These are phyloP conservation scores for Dillenia turbinata DNA, from an alignment of 164 flowering plant species.

Conservation along the genomic window DNA sequence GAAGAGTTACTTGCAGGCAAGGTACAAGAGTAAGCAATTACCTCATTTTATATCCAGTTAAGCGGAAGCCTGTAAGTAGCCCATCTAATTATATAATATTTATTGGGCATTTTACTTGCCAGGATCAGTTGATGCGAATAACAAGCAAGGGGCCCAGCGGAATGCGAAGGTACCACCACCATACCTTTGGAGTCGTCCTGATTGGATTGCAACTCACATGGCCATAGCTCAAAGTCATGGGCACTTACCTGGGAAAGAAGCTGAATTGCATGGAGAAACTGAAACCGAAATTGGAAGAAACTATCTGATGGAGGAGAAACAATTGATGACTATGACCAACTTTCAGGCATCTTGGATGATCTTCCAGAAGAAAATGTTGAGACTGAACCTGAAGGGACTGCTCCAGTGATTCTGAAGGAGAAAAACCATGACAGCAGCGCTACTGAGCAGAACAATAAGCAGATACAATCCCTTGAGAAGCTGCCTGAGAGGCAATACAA, in stretches of 20 bases:
- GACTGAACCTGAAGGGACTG: not conserved
- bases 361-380: conserved; percentile 16
- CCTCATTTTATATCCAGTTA: conserved; percentile 2
- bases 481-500: too few species aligned
- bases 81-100: not conserved
- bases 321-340: conserved; percentile 5
- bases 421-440: not conserved
- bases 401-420: conserved; percentile 5
- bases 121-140: conserved; percentile 64
- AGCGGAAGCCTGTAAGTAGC: conserved; percentile 3
- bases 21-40: conserved; percentile 28
- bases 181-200: conserved; percentile 82
- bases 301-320: conserved; percentile 15
- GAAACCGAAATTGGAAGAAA: conserved; percentile 16
- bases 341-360: conserved; percentile 16
- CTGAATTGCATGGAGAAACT: not conserved
- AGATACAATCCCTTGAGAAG: too few species aligned
- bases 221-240: conserved; percentile 52
- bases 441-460: too few species aligned
- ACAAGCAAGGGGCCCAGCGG: conserved; percentile 76
- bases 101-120: conserved; percentile 86
- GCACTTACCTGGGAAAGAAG: conserved; percentile 23
- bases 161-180: conserved; percentile 58
- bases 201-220: conserved; percentile 56
- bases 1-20: conserved; percentile 47